phyloP scores from a whole-genome alignment of 345 rosid genomes.

The Eucalyptus tenuipes region DNA sequence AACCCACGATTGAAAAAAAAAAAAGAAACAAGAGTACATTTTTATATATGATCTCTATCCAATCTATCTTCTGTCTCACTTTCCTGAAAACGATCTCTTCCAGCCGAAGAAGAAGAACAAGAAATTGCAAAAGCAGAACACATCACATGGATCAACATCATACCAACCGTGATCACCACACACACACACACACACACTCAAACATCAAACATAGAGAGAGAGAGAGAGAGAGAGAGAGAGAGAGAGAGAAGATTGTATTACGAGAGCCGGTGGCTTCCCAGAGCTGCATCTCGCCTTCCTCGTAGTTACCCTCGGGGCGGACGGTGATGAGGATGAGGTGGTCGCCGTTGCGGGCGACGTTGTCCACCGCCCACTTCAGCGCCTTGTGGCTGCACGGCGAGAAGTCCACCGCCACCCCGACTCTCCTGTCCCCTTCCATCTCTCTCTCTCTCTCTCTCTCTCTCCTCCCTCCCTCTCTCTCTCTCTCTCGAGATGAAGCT shows the following conservation, averaged over 20 bases:
- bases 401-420: conserved; percentile 89
- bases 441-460: background rate
- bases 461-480: background rate
- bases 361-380: conserved; percentile 75
- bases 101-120: background rate
- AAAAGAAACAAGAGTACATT: background rate
- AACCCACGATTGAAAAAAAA: background rate
- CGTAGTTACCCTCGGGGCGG: conserved; percentile 43
- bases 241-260: conserved; percentile 1
- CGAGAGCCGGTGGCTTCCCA: conserved; percentile 90
- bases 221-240: background rate
- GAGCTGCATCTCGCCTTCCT: conserved; percentile 83
- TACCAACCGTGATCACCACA: background rate
- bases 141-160: background rate
- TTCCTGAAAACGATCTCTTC: background rate
- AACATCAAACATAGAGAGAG: too few species aligned
- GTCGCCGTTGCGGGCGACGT: conserved; percentile 70
- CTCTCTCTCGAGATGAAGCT: background rate
- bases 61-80: background rate
- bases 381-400: conserved; percentile 80
- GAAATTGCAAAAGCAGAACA: background rate
- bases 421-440: conserved; percentile 48
- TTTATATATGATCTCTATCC: background rate
- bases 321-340: conserved; percentile 60
- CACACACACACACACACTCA: background rate